These are phyloP conservation scores for Cyclotella choctawhatcheeana DNA, from an alignment of 108 stramenopile species.

Conservation along the genomic window DNA sequence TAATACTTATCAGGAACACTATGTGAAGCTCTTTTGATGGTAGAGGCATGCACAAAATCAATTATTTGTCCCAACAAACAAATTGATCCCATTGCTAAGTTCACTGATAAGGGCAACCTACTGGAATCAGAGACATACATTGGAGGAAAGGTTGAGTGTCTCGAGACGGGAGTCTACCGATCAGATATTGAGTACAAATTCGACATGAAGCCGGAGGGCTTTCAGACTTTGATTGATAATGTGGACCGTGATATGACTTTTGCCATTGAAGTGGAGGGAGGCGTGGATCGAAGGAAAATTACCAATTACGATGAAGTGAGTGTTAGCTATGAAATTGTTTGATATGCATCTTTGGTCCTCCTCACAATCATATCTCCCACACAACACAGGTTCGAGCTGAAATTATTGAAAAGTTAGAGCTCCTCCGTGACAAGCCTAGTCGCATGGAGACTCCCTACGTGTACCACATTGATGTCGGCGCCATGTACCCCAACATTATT, in stretches of 20 bases:
- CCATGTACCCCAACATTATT: constrained; percentile 99
- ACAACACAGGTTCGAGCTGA: constrained; percentile 57
- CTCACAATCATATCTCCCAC: too few species aligned
- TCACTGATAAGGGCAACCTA: constrained; percentile 92
- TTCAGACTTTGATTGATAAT: constrained; percentile 96
- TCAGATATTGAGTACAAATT: constrained; percentile 96
- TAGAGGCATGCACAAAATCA: constrained; percentile 91
- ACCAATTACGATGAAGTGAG: constrained; percentile 97
- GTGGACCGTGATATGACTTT: constrained; percentile 97
- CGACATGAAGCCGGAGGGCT: constrained; percentile 90
- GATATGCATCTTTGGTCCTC: too few species aligned
- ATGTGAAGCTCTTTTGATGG: constrained; percentile 98
- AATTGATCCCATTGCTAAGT: constrained; percentile 84
- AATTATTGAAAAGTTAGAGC: constrained; percentile 93
- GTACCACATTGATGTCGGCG: constrained; percentile 98
- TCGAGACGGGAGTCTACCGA: constrained; percentile 99
- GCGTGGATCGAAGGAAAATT: constrained; percentile 86
- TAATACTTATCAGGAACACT: constrained; percentile 85
- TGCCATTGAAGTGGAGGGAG: constrained; percentile 97
- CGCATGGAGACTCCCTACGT: constrained; percentile 93
- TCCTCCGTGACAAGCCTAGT: constrained; percentile 93
- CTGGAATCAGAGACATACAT: constrained; percentile 99
- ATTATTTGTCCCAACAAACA: constrained; percentile 99
- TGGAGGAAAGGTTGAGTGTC: constrained; percentile 98
- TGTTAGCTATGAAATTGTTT: too few species aligned